Base-by-base conservation (phyloP, 108 stramenopile genomes). In the Bacterosira constricta region DNA sequence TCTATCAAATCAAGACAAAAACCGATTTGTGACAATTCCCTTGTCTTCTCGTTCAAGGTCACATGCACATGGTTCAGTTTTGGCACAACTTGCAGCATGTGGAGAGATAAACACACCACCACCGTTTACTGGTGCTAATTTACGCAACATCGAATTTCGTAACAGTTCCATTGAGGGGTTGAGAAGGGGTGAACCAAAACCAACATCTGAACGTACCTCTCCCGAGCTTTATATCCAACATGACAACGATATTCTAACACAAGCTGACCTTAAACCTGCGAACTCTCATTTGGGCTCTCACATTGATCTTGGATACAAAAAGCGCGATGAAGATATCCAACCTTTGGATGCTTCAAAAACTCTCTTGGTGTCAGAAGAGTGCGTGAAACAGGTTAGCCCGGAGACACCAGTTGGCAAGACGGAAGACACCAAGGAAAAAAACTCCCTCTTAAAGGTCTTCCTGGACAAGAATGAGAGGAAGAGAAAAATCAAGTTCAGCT, bases 401-500 rank as follows among this genome's bases (percentile, higher is more conserved):
- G 60, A 53, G 55, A 34, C 30, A 26, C 37, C 52, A 21, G 34
- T 49, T 44, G 35, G 8, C 6, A 38, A 44, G 20, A 26, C 23
- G n/a, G 45, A 67, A 12, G 38, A 61, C 47, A 47, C 49, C 3
- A 76, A 61, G 30, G 39, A 36, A 45, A 42, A 23, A 18, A 42
- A 23, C 59, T 23, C 18, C 27, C 49, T 36, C 32, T 12, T 18
- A 62, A 21, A 42, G 17, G 18, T 39, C 18, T 4, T 4, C 38
- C 27, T 68, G n/a, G 23, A 49, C 18, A 79, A 69, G 61, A 81
- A 77, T 34, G 41, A 13, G 34, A 82, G 74, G 52, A 63, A 65
- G 20, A 73, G 65, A 50, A 53, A 54, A 50, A 54, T 63, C 23
- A 71, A 66, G 21, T 93, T 73, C 61, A 86, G 82, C 63, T 93